Base-by-base conservation (phyloP, 2,329 filamentous ascomycete species). In the Aspergillus phoenicis region DNA sequence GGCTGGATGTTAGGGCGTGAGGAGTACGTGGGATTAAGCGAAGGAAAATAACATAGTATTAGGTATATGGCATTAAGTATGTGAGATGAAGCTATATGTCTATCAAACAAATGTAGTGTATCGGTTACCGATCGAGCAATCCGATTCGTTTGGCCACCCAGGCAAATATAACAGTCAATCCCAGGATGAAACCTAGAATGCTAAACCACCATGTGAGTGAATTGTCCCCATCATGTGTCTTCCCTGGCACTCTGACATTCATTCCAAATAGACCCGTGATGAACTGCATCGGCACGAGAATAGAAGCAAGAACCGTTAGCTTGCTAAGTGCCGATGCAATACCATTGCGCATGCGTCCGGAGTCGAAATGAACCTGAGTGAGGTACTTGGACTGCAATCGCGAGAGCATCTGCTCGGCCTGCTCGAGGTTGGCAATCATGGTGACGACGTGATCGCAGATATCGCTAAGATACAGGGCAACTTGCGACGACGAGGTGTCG, bases 361-460 rank as follows among this genome's bases (percentile, higher is more conserved):
- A 92, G 75, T 96, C 91, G 68, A 97, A 93, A 11, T 89, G 93
- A 60, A 97, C 86, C 72, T 96, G 94, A 1, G 93, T 92, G 28
- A 97, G 84, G 73, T 97, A 97, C 75, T 97, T 97, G 79, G 89
- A 91, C 80, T 98, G 94, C 1, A 90, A 89, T 20, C 94, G 89
- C 8, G 90, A 92, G 30, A 97, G 84, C 83, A 97, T 97, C 83
- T 97, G 97, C 76, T 98, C 94, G 65, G 95, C 96, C 73, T 97
- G 93, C 0, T 87, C 87, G 64, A 98, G 79, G 77, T 95, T 97
- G 69, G 90, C 92, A 84, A 96, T 94, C 93, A 97, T 97, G 38
- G 94, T 97, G 61, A 97, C 90, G 59, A 97, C 93, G 83, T 98
- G 94, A 77, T 98, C 94, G 77, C 97, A 93, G 64, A 97, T 97